These are phyloP conservation scores for Lactarius pseudohatsudake DNA, from an alignment of 768 basidiomycete genomes.

Conservation along the genomic window DNA sequence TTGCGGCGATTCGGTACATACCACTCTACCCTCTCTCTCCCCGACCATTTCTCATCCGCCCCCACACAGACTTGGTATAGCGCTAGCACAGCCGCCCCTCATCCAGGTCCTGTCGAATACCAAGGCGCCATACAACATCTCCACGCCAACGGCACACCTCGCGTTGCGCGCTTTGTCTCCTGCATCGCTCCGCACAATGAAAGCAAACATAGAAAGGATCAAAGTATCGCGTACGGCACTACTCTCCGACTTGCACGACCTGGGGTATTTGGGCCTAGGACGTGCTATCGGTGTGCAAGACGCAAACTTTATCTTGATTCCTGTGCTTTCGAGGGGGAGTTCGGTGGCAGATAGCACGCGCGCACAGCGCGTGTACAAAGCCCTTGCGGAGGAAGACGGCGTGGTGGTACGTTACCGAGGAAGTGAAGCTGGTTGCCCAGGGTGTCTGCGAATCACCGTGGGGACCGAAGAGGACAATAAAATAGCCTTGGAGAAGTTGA, in stretches of 20 bases:
- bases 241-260: conserved; percentile 46
- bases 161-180: conserved; percentile 77
- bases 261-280: conserved; percentile 59
- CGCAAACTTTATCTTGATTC: conserved; percentile 89
- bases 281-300: conserved; percentile 73
- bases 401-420: conserved; percentile 93
- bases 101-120: conserved; percentile 92
- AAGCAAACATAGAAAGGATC: conserved; percentile 59
- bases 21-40: neutral
- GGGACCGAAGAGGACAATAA: conserved; percentile 82
- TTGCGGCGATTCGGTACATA: conserved; percentile 89
- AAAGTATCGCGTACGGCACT: conserved; percentile 57
- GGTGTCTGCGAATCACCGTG: conserved; percentile 86
- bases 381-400: conserved; percentile 78
- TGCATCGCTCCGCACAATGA: conserved; percentile 61
- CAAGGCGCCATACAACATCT: conserved; percentile 98
- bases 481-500: conserved; percentile 54
- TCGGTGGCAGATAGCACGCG: conserved; percentile 56
- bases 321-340: conserved; percentile 55
- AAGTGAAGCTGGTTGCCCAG: conserved; percentile 79
- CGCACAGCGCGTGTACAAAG: conserved; percentile 67
- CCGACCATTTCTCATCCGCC: neutral
- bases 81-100: conserved; percentile 84
- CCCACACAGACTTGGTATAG: conserved; percentile 75
- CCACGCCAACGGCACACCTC: conserved; percentile 81